Conservation (phyloP, 2,329 filamentous ascomycete species). For the Calonectria fujianensis region DNA sequence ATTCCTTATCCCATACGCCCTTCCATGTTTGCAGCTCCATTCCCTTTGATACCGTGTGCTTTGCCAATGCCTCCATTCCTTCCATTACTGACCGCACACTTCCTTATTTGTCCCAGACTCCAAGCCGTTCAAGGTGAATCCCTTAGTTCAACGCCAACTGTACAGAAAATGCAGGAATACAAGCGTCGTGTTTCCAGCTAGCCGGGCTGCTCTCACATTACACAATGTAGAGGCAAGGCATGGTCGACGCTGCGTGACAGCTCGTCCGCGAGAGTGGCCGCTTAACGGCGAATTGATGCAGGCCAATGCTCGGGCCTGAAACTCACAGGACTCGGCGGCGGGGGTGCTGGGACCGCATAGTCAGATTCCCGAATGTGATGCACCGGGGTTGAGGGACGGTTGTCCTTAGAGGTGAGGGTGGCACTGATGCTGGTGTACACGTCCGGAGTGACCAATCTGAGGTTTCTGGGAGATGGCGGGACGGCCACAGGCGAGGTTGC, state of each 20-base stretch:
- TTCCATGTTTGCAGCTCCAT: slow-evolving; percentile 38
- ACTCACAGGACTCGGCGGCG: slow-evolving; percentile 78
- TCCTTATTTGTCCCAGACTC: slow-evolving; percentile 48
- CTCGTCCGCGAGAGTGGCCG: slow-evolving; percentile 37
- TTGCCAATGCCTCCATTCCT: slow-evolving; percentile 39
- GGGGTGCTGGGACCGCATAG: slow-evolving; percentile 79
- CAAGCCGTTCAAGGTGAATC: slow-evolving; percentile 42
- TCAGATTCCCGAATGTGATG: slow-evolving; percentile 74
- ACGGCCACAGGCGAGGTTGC: slow-evolving; percentile 68
- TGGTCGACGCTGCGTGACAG: slow-evolving; percentile 40
- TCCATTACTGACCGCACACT: slow-evolving; percentile 44
- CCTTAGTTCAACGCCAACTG: slow-evolving; percentile 45
- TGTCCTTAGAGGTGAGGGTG: slow-evolving; percentile 67
- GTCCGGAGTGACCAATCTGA: slow-evolving; percentile 68
- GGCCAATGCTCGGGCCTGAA: slow-evolving; percentile 76
- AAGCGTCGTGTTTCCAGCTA: slow-evolving; percentile 24
- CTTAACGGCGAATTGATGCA: slow-evolving; percentile 57
- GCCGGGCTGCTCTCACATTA: slow-evolving; percentile 29
- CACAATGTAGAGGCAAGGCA: slow-evolving; percentile 33
- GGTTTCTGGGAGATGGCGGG: slow-evolving; percentile 67
- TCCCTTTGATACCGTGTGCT: slow-evolving; percentile 36
- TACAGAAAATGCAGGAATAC: slow-evolving; percentile 38
- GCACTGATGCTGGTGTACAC: slow-evolving; percentile 73
- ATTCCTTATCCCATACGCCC: slow-evolving; percentile 46
- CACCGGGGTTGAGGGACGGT: slow-evolving; percentile 66